Base-by-base conservation (phyloP, 495 filamentous ascomycete species). In the Cladorrhinum samala region DNA sequence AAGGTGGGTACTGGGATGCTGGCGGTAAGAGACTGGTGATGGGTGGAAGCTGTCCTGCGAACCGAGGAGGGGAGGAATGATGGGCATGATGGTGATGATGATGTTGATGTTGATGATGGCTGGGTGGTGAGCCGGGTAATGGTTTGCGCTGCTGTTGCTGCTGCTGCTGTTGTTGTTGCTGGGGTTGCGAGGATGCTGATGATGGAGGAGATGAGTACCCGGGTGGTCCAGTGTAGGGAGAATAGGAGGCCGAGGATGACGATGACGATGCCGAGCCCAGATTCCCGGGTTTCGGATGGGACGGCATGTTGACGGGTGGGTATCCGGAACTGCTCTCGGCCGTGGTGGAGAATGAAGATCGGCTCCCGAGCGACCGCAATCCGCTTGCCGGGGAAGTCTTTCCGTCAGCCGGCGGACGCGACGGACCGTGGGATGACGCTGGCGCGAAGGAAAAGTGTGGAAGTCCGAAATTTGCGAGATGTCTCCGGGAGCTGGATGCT, bases 11-110 rank as follows among this genome's bases (percentile, higher is more conserved):
- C 5, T 19, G 16, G 11, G 36, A 38, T 2, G 47, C n/a, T 0
- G 41, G 43, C 1, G 58, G 54, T 24, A 61, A 42, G 2, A 61
- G 43, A 41, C 58, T 61, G 25, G 58, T 14, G 46, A 61, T 61
- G 41, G 54, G 43, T n/a, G 58, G 58, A 21, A 61, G 58, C 19
- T 54, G 53, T 16, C 43, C 48, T 23, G 45, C 40, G 44, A 48
- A 57, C 14, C 50, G 52, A 3, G 54, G 46, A 7, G 52, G 46
- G 3, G 41, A 37, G 2, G 46, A 50, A n/a, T 49, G 53, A 18
- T n/a, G n/a, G n/a, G n/a, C n/a, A n/a, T n/a, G n/a, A n/a, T n/a
- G n/a, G n/a, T n/a, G n/a, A n/a, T n/a, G n/a, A n/a, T n/a, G n/a
- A n/a, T n/a, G n/a, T n/a, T n/a, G n/a, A n/a, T n/a, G n/a, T n/a